phyloP scores from a whole-genome alignment of 2,329 filamentous ascomycete species.

The Aspergillus sergii region DNA sequence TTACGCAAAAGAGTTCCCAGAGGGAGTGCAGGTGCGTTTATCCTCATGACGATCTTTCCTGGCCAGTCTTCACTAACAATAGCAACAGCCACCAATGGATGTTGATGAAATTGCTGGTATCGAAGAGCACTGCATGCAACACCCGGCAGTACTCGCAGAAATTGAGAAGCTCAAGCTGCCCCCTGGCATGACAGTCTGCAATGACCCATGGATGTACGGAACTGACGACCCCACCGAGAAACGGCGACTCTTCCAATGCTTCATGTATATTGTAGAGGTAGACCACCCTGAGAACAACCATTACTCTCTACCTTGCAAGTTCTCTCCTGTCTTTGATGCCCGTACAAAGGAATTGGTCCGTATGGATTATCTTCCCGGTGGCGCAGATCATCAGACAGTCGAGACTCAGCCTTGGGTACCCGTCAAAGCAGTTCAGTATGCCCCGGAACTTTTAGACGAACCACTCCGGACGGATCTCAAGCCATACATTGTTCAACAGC shows the following conservation, averaged over 20 bases:
- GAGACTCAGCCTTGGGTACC: slow-evolving; percentile 61
- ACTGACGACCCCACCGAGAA: slow-evolving; percentile 42
- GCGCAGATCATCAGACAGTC: slow-evolving; percentile 61
- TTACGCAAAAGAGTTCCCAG: slow-evolving; percentile 46
- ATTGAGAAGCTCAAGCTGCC: slow-evolving; percentile 63
- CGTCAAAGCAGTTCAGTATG: slow-evolving; percentile 53
- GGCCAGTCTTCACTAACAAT: slow-evolving; percentile 50
- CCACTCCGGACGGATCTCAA: slow-evolving; percentile 63
- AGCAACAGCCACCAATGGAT: slow-evolving; percentile 59
- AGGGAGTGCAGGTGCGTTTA: slow-evolving; percentile 47
- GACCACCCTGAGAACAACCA: slow-evolving; percentile 42
- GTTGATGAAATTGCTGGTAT: slow-evolving; percentile 62
- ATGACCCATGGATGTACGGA: slow-evolving; percentile 72
- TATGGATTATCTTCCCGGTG: slow-evolving; percentile 70
- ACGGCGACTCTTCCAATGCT: slow-evolving; percentile 44
- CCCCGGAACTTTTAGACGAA: slow-evolving; percentile 67
- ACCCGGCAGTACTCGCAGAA: slow-evolving; percentile 59
- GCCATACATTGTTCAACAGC: slow-evolving; percentile 65
- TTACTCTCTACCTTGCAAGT: slow-evolving; percentile 40
- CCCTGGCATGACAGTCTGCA: slow-evolving; percentile 58
- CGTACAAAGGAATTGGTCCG: slow-evolving; percentile 66
- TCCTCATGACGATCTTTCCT: not conserved
- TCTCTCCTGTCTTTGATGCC: slow-evolving; percentile 55
- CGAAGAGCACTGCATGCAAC: slow-evolving; percentile 57
- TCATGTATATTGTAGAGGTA: slow-evolving; percentile 40